A percentile compares a stretch with the other conserved stretches of the same genome.
These are phyloP conservation scores for Lactarius akahatsu DNA, from an alignment of 768 basidiomycete species.

Conservation along the genomic window DNA sequence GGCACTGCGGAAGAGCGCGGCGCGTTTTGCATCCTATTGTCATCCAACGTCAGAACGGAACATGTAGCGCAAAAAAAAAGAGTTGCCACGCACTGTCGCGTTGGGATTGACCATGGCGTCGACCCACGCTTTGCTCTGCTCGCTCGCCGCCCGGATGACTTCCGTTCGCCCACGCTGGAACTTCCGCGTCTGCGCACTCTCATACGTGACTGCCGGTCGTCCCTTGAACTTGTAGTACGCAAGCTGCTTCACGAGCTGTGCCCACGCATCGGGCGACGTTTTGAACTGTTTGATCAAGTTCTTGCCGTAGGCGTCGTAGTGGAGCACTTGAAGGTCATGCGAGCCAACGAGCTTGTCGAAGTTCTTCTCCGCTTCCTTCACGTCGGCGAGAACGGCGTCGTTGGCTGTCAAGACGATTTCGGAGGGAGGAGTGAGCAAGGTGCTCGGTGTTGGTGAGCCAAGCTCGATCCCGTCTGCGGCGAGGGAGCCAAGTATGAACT, in stretches of 20 bases:
- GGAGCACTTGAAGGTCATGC: slow-evolving; percentile 62
- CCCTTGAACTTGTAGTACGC: slow-evolving; percentile 86
- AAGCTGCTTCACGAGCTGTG: slow-evolving; percentile 92
- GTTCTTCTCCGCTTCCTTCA: slow-evolving; percentile 58
- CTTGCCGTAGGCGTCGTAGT: slow-evolving; percentile 69
- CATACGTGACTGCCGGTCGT: slow-evolving; percentile 82
- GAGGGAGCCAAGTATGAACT: slow-evolving; percentile 81
- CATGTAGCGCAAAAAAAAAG: background rate
- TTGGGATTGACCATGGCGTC: slow-evolving; percentile 78
- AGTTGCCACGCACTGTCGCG: slow-evolving; percentile 43
- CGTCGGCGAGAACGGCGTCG: slow-evolving; percentile 47
- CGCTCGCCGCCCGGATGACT: slow-evolving; percentile 84
- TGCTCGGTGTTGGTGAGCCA: slow-evolving; percentile 42
- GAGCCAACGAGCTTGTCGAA: slow-evolving; percentile 74
- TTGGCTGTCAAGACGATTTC: slow-evolving; percentile 76
- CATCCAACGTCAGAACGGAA: background rate
- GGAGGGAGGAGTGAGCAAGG: slow-evolving; percentile 42
- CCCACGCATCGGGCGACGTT: slow-evolving; percentile 91
- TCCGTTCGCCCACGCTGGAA: slow-evolving; percentile 91
- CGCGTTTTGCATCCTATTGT: slow-evolving; percentile 53
- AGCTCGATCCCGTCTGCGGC: slow-evolving; percentile 74
- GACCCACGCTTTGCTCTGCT: slow-evolving; percentile 81
- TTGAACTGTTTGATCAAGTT: slow-evolving; percentile 77
- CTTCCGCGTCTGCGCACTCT: slow-evolving; percentile 91
- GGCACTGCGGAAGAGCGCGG: slow-evolving; percentile 70